Conservation (phyloP, 768 basidiomycete species). For the Amanita jacksonii region DNA sequence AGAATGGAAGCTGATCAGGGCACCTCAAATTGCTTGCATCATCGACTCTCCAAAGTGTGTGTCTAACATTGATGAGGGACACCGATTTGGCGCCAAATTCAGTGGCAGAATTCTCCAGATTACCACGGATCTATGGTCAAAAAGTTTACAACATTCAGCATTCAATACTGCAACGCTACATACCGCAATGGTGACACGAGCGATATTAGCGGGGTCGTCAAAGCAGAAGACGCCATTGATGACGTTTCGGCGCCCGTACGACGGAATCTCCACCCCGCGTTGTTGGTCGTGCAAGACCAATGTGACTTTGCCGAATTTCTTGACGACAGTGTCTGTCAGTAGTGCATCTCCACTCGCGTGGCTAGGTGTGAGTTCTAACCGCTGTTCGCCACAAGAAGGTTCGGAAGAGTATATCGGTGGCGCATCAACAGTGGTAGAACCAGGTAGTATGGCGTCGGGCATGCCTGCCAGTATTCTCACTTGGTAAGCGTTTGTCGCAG, state of each 20-base stretch:
- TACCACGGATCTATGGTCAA: slow-evolving; percentile 29
- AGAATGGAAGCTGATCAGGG: slow-evolving; percentile 32
- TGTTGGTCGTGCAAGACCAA: slow-evolving; percentile 41
- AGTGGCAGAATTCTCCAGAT: slow-evolving; percentile 28
- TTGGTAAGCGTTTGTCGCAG: not conserved
- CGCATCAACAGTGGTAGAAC: no score
- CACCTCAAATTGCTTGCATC: slow-evolving; percentile 12
- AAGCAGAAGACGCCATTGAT: slow-evolving; percentile 36
- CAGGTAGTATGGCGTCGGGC: not conserved
- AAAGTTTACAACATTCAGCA: no score
- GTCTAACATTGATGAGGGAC: slow-evolving; percentile 22
- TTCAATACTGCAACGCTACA: slow-evolving; percentile 5
- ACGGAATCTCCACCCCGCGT: slow-evolving; percentile 25
- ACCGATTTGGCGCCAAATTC: slow-evolving; percentile 28
- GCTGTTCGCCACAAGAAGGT: slow-evolving; percentile 41
- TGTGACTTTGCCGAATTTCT: slow-evolving; percentile 27
- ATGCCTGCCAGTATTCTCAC: not conserved
- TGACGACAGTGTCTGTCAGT: slow-evolving; percentile 33
- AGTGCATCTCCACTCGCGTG: slow-evolving; percentile 12
- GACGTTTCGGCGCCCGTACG: slow-evolving; percentile 32
- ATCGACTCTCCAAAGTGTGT: slow-evolving; percentile 25
- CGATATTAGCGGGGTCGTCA: slow-evolving; percentile 28
- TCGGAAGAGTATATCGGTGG: slow-evolving; percentile 49
- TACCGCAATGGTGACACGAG: slow-evolving; percentile 38
- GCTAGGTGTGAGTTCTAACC: slow-evolving; percentile 40